phyloP scores from a whole-genome alignment of 2,329 filamentous ascomycete genomes.

The Westerdykella ornata region DNA sequence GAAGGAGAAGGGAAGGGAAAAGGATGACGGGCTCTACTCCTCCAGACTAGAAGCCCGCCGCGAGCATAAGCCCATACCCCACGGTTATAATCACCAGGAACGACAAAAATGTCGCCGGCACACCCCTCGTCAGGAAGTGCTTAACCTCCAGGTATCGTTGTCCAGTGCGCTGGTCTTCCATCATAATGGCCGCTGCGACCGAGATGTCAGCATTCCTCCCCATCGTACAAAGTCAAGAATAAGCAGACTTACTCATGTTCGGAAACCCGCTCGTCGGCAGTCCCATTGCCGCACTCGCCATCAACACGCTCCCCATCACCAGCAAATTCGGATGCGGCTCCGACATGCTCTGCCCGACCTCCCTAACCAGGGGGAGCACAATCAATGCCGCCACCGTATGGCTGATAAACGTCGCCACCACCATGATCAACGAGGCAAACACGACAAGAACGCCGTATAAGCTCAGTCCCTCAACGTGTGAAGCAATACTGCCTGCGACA shows the following conservation, averaged over 20 bases:
- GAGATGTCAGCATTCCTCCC: conserved; percentile 13
- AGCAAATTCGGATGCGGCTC: conserved; percentile 87
- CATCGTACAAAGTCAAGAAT: conserved; percentile 7
- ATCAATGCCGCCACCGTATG: conserved; percentile 96
- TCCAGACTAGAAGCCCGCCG: conserved; percentile 53
- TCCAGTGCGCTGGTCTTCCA: conserved; percentile 86
- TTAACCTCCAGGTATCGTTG: conserved; percentile 86
- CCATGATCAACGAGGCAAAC: conserved; percentile 75
- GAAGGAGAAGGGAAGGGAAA: conserved; percentile 1
- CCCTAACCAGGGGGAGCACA: conserved; percentile 79
- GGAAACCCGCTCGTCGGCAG: conserved; percentile 94
- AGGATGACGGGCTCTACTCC: background rate
- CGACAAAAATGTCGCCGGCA: conserved; percentile 77
- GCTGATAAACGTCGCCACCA: conserved; percentile 95
- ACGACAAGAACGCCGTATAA: conserved; percentile 82
- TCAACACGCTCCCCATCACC: conserved; percentile 90
- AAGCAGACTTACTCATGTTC: conserved; percentile 83
- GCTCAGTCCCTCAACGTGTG: conserved; percentile 66
- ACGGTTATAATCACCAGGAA: conserved; percentile 78
- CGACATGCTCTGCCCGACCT: conserved; percentile 78
- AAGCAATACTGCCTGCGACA: conserved; percentile 71
- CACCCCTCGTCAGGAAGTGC: conserved; percentile 90
- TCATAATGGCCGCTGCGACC: conserved; percentile 85
- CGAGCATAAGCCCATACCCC: conserved; percentile 83
- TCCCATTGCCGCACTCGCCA: conserved; percentile 98